phyloP scores from a whole-genome alignment of 495 filamentous ascomycete species.

The Hypoxylon cercidicola region DNA sequence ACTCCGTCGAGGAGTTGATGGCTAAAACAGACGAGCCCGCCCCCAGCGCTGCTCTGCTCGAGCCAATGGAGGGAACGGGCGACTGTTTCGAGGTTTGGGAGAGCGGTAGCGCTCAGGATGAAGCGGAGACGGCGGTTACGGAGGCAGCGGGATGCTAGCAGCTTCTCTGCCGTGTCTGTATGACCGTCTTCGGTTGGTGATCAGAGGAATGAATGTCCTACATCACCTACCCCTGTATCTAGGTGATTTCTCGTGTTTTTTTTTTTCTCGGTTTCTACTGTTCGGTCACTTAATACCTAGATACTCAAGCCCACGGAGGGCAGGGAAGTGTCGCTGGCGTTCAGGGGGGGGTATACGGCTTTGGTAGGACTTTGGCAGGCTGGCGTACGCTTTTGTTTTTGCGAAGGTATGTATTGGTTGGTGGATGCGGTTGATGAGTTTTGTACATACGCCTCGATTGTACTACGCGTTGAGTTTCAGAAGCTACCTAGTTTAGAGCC shows the following conservation, averaged over 20 bases:
- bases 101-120: conserved; percentile 68
- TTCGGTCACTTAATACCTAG: conserved; percentile 37
- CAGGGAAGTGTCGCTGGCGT: conserved; percentile 24
- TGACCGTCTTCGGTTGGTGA: neutral
- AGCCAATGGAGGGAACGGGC: conserved; percentile 62
- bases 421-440: conserved; percentile 2
- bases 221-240: no score
- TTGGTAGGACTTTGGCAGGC: conserved; percentile 6
- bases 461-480: no score
- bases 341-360: neutral
- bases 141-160: conserved; percentile 23
- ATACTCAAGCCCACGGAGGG: conserved; percentile 19
- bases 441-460: conserved; percentile 28
- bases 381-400: conserved; percentile 18
- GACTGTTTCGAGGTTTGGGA: conserved; percentile 73
- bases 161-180: no score
- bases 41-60: conserved; percentile 55
- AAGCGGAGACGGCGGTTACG: conserved; percentile 40
- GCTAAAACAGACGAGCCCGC: conserved; percentile 49
- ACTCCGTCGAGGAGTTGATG: conserved; percentile 61
- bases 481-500: neutral
- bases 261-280: conserved; percentile 4
- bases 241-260: no score
- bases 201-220: neutral
- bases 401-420: neutral